Conservation (phyloP, 2,329 filamentous ascomycete genomes). For the Rhynchosporium secalis region DNA sequence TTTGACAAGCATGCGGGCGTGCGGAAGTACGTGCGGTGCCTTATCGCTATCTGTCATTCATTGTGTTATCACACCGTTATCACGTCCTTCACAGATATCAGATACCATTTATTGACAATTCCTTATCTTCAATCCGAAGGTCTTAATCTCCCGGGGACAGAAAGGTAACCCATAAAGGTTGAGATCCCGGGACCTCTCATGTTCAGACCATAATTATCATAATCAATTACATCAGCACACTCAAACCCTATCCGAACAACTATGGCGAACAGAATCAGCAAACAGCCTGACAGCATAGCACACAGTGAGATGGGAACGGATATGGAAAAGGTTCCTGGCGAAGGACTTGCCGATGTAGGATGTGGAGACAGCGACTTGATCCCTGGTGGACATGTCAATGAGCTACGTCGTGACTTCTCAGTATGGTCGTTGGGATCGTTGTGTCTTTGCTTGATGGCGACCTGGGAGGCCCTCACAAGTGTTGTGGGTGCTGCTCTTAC, state of each 20-base stretch:
- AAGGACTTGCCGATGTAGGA: background rate
- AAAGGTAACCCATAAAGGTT: background rate
- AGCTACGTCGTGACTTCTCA: conserved; percentile 40
- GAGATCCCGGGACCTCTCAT: background rate
- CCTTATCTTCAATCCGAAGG: background rate
- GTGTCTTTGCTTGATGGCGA: conserved; percentile 51
- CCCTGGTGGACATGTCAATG: conserved; percentile 29
- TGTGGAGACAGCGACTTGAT: background rate
- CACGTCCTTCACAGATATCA: too few relatives aligned
- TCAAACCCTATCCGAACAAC: background rate
- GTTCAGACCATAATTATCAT: background rate
- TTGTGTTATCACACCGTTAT: too few relatives aligned
- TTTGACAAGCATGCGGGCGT: too few relatives aligned
- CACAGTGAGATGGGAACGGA: background rate
- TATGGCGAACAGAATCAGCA: background rate
- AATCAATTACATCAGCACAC: background rate
- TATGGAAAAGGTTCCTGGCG: conserved; percentile 1
- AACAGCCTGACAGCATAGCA: background rate
- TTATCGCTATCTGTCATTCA: too few relatives aligned
- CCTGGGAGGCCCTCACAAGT: conserved; percentile 51
- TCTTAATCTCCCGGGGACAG: too few relatives aligned
- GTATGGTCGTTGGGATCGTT: conserved; percentile 47
- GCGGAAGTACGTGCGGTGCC: too few relatives aligned
- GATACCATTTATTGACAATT: too few relatives aligned
- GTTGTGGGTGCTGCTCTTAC: conserved; percentile 48